A percentile compares a stretch with the other conserved stretches of the same genome.
These are phyloP conservation scores for Hypoxylon crocopeplum DNA, from an alignment of 495 filamentous ascomycete genomes.

Conservation along the genomic window DNA sequence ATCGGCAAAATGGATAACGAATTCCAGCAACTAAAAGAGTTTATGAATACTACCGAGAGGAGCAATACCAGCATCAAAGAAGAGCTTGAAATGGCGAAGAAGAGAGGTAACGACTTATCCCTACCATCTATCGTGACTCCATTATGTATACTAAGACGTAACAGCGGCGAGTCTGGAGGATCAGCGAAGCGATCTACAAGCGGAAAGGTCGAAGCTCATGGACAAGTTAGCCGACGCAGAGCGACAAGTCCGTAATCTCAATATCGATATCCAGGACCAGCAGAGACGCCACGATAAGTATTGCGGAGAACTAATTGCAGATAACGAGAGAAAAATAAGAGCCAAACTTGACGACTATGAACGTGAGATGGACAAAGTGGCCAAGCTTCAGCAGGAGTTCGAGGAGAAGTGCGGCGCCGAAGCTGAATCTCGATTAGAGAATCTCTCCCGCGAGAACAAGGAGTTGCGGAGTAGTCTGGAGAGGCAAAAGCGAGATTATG, in stretches of 20 bases:
- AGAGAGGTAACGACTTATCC: slow-evolving; percentile 61
- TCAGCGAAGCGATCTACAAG: slow-evolving; percentile 61
- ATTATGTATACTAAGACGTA: slow-evolving; percentile 1
- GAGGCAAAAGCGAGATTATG: slow-evolving; percentile 41
- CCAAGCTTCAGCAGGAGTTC: slow-evolving; percentile 41
- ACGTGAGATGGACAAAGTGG: slow-evolving; percentile 40
- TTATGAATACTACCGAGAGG: slow-evolving; percentile 65
- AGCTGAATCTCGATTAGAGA: slow-evolving; percentile 38
- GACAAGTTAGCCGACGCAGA: slow-evolving; percentile 66
- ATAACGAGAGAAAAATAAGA: slow-evolving; percentile 36
- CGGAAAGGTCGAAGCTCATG: slow-evolving; percentile 62
- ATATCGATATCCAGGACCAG: slow-evolving; percentile 51
- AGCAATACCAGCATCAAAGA: slow-evolving; percentile 72
- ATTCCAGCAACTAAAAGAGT: slow-evolving; percentile 64
- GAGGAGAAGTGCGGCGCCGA: slow-evolving; percentile 38
- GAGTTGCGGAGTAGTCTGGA: slow-evolving; percentile 35
- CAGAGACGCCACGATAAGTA: slow-evolving; percentile 31
- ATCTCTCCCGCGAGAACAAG: slow-evolving; percentile 40
- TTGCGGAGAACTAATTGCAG: slow-evolving; percentile 31
- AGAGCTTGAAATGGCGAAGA: slow-evolving; percentile 71
- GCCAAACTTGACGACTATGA: slow-evolving; percentile 46
- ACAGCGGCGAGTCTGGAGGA: slow-evolving; percentile 73
- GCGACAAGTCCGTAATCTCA: slow-evolving; percentile 45
- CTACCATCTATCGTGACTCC: slow-evolving; percentile 3
- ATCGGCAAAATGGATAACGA: slow-evolving; percentile 71